A percentile compares a stretch with the other conserved stretches of the same genome.
These are phyloP conservation scores for Fusarium staphyleae DNA, from an alignment of 2,329 filamentous ascomycete genomes.

Conservation along the genomic window DNA sequence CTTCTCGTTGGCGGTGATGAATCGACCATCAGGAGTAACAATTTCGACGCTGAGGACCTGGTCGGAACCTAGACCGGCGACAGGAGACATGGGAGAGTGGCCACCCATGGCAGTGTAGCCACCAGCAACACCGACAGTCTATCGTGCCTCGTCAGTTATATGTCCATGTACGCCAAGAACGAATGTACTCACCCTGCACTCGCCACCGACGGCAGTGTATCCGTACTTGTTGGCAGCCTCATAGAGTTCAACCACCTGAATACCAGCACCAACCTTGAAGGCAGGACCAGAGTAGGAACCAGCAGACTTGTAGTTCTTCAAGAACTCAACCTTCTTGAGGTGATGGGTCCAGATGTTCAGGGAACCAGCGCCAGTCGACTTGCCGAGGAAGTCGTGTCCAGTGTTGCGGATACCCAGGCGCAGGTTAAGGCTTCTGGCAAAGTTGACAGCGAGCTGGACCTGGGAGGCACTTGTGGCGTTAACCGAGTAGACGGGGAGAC, in stretches of 20 bases:
- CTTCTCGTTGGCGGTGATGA: slow-evolving; percentile 50
- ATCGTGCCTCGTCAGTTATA: not conserved
- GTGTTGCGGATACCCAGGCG: slow-evolving; percentile 56
- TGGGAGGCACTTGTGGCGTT: slow-evolving; percentile 51
- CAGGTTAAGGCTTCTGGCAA: slow-evolving; percentile 53
- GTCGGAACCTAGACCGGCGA: slow-evolving; percentile 55
- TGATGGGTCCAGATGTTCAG: slow-evolving; percentile 64
- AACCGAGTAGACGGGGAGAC: slow-evolving; percentile 52
- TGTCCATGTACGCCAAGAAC: not conserved
- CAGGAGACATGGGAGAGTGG: slow-evolving; percentile 55
- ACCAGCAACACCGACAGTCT: slow-evolving; percentile 42
- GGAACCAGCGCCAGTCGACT: slow-evolving; percentile 64
- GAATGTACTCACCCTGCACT: slow-evolving; percentile 47
- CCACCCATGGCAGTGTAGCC: slow-evolving; percentile 52
- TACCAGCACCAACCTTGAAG: slow-evolving; percentile 62
- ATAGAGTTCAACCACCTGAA: slow-evolving; percentile 61
- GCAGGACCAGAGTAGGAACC: slow-evolving; percentile 53
- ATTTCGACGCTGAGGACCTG: slow-evolving; percentile 59
- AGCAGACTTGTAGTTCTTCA: slow-evolving; percentile 35
- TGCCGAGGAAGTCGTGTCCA: slow-evolving; percentile 60
- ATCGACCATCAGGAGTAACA: slow-evolving; percentile 53
- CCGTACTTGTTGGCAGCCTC: slow-evolving; percentile 55
- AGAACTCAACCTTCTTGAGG: slow-evolving; percentile 51
- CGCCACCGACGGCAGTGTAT: slow-evolving; percentile 60
- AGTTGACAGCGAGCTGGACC: slow-evolving; percentile 55